These are phyloP conservation scores for Mychonastes homosphaera DNA, from an alignment of 139 green algal species.

Conservation along the genomic window DNA sequence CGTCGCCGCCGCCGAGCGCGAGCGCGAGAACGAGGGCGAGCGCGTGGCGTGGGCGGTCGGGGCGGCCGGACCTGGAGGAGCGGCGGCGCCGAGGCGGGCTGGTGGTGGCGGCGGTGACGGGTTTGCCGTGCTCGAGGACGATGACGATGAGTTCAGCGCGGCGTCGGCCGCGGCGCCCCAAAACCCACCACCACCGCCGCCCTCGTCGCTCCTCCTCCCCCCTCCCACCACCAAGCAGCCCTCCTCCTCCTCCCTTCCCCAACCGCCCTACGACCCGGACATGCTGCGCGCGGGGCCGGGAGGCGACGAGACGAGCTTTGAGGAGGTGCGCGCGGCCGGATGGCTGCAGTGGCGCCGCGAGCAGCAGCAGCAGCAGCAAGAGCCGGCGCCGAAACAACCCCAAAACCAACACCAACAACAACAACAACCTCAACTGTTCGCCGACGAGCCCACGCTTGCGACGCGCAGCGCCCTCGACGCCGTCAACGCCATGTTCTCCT, in stretches of 20 bases:
- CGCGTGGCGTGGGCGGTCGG: too few relatives aligned
- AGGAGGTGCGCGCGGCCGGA: conserved; percentile 45
- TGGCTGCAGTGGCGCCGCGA: conserved; percentile 19
- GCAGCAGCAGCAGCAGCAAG: not conserved
- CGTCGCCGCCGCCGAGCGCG: too few relatives aligned
- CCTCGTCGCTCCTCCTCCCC: too few relatives aligned
- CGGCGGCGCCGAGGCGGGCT: not conserved
- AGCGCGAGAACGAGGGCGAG: too few relatives aligned
- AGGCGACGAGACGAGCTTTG: conserved; percentile 57
- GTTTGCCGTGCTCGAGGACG: too few relatives aligned
- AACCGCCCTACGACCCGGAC: too few relatives aligned
- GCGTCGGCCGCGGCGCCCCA: not conserved
- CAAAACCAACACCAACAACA: not conserved
- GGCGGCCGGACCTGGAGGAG: not conserved
- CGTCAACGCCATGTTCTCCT: conserved; percentile 51
- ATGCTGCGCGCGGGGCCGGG: conserved; percentile 4
- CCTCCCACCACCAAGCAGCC: too few relatives aligned
- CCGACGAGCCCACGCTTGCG: conserved; percentile 31
- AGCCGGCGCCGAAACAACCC: not conserved
- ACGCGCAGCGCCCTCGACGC: conserved; percentile 47
- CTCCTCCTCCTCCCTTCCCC: too few relatives aligned
- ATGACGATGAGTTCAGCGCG: not conserved
- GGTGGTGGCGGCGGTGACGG: not conserved
- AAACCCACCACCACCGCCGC: not conserved
- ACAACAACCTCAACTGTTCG: not conserved